These are phyloP conservation scores for Fusarium globosum DNA, from an alignment of 2,329 filamentous ascomycete species.

Conservation along the genomic window DNA sequence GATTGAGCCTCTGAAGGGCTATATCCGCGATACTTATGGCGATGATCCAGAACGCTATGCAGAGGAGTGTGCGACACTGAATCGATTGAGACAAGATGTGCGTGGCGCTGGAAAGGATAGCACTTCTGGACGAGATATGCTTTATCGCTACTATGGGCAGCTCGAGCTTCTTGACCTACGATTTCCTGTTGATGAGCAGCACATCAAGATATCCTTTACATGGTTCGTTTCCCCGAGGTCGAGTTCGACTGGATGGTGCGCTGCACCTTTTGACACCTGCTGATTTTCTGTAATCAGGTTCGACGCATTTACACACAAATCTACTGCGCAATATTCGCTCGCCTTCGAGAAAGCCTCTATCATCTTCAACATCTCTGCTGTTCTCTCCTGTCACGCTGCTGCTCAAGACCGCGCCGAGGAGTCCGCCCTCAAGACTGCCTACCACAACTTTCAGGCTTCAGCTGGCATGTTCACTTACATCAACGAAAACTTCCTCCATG, in stretches of 20 bases:
- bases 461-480: slow-evolving; percentile 99
- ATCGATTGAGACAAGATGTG: slow-evolving; percentile 97
- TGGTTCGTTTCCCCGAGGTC: slow-evolving; percentile 69
- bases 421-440: slow-evolving; percentile 91
- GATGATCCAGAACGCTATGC: slow-evolving; percentile 96
- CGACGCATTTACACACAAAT: slow-evolving; percentile 98
- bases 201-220: slow-evolving; percentile 98
- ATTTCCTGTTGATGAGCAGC: slow-evolving; percentile 97
- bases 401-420: slow-evolving; percentile 93
- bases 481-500: slow-evolving; percentile 98
- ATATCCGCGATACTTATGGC: slow-evolving; percentile 93
- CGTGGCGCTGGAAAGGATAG: slow-evolving; percentile 96
- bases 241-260: neutral
- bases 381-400: slow-evolving; percentile 94
- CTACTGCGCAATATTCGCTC: slow-evolving; percentile 95
- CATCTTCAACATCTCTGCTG: slow-evolving; percentile 99
- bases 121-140: slow-evolving; percentile 88
- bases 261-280: neutral
- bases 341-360: slow-evolving; percentile 99
- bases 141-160: slow-evolving; percentile 98
- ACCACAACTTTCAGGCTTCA: slow-evolving; percentile 97
- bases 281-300: slow-evolving; percentile 71
- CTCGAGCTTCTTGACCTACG: slow-evolving; percentile 92
- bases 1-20: slow-evolving; percentile 89
- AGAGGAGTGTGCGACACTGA: slow-evolving; percentile 94